Conservation (phyloP, 1,284 basidiomycete genomes). For the Microbotryum silenes-acaulis region DNA sequence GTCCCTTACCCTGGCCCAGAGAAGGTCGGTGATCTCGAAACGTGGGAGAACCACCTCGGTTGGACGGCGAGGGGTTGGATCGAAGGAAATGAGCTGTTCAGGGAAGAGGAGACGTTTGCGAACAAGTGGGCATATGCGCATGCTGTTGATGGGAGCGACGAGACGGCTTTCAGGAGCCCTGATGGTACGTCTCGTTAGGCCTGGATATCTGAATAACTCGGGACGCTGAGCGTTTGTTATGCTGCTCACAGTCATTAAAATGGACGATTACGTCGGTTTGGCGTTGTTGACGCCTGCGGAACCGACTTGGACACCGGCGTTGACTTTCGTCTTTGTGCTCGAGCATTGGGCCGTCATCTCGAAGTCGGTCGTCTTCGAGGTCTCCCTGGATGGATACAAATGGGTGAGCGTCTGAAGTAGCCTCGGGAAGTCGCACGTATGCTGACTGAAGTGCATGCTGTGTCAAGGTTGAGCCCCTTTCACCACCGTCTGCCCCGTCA, state of each 20-base stretch:
- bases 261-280: conserved; percentile 34
- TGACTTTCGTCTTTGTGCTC: conserved; percentile 21
- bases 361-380: conserved; percentile 13
- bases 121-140: conserved; percentile 23
- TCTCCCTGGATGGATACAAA: conserved; percentile 26
- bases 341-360: conserved; percentile 24
- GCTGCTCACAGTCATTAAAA: conserved; percentile 21
- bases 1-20: conserved; percentile 26
- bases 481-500: conserved; percentile 1
- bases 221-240: neutral
- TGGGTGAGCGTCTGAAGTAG: conserved; percentile 23
- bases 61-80: conserved; percentile 8
- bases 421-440: too few species aligned
- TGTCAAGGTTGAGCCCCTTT: neutral
- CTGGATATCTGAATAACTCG: neutral
- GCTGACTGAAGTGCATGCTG: neutral
- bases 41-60: conserved; percentile 30
- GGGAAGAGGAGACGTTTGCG: conserved; percentile 28
- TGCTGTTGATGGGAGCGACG: conserved; percentile 32
- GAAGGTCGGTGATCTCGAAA: neutral
- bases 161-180: conserved; percentile 32
- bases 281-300: conserved; percentile 25
- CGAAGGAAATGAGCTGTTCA: conserved; percentile 19
- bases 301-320: conserved; percentile 3
- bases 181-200: conserved; percentile 26